Conservation (phyloP, 768 basidiomycete genomes). For the Tulasnella sp. region DNA sequence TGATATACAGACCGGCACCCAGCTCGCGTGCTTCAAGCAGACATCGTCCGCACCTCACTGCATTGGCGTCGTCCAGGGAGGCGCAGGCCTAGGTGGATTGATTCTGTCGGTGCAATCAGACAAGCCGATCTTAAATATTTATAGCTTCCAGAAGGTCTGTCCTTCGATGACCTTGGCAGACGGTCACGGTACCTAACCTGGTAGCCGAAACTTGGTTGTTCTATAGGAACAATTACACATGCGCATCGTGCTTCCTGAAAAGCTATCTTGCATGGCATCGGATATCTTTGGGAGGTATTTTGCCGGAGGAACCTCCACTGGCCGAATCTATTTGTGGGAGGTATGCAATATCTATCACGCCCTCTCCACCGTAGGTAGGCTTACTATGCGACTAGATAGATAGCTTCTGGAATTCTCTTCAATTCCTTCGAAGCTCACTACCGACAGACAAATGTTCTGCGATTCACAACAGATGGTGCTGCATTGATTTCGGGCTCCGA, state of each 20-base stretch:
- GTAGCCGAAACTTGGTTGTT: not conserved
- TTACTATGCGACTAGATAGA: slow-evolving; percentile 34
- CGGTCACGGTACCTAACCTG: not conserved
- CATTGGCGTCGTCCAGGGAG: slow-evolving; percentile 57
- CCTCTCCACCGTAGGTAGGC: not conserved
- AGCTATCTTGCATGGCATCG: slow-evolving; percentile 66
- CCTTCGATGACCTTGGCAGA: not conserved
- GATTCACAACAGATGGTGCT: slow-evolving; percentile 73
- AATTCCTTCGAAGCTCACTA: slow-evolving; percentile 95
- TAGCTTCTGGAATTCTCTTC: slow-evolving; percentile 87
- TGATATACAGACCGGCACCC: slow-evolving; percentile 67
- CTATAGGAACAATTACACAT: slow-evolving; percentile 76
- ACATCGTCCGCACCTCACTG: slow-evolving; percentile 54
- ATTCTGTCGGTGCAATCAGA: slow-evolving; percentile 79
- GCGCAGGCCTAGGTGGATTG: slow-evolving; percentile 67
- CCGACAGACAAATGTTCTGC: slow-evolving; percentile 70
- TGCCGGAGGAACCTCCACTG: slow-evolving; percentile 79
- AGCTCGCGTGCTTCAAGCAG: slow-evolving; percentile 83
- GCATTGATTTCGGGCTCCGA: slow-evolving; percentile 80
- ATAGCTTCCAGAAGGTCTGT: slow-evolving; percentile 82
- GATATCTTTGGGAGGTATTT: slow-evolving; percentile 66
- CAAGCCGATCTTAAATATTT: slow-evolving; percentile 81
- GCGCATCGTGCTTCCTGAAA: slow-evolving; percentile 85
- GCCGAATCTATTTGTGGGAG: slow-evolving; percentile 95
- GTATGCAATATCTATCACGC: slow-evolving; percentile 36